Evolutionary conservation across 2,329 filamentous ascomycete genomes (phyloP), one percentile per base, ranked within the genome.

Genomic region (Talaromyces sp.): DNA sequence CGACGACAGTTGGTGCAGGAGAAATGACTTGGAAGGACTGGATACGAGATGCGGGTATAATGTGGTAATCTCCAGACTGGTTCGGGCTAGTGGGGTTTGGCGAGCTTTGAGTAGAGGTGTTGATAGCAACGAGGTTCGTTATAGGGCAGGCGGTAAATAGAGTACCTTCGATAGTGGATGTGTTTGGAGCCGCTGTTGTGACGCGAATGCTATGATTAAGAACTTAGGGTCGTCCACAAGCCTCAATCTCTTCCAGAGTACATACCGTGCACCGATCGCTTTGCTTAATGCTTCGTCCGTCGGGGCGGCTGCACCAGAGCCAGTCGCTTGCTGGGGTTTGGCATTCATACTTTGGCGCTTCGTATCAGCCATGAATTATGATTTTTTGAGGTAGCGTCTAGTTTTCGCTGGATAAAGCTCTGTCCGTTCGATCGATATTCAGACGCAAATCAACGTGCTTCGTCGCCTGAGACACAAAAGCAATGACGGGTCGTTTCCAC

Each of bases 241-340:
- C 5, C n/a, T 22, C 52, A 37, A 8, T 39, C 4, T 54, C n/a
- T 15, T 54, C 15, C 19, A 45, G n/a, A 56, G 47, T 27, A 75
- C 84, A 75, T 81, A 88, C 86, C 85, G 84, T 69, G 85, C 84
- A 69, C 87, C 87, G 73, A 89, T 84, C 59, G 84, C 84, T 75
- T 84, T 86, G 74, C 82, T 84, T 72, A 89, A 76, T 61, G 82
- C 82, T 64, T 82, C 82, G 64, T 87, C 83, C 54, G 81, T 74
- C 71, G 83, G 78, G 69, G 82, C 80, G 72, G 81, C 80, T 65
- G 80, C 77, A 68, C 74, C 70, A 67, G 75, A 69, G 47, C 73
- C 71, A 49, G 72, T 73, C 65, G 76, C 72, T 66, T 77, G 62
- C 78, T 77, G 72, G 62, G 73, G 79, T 78, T 85, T 87, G 47